Evolutionary conservation across 768 basidiomycete species (phyloP), one percentile per base, ranked within the genome.

Genomic region (Russula sp.): DNA sequence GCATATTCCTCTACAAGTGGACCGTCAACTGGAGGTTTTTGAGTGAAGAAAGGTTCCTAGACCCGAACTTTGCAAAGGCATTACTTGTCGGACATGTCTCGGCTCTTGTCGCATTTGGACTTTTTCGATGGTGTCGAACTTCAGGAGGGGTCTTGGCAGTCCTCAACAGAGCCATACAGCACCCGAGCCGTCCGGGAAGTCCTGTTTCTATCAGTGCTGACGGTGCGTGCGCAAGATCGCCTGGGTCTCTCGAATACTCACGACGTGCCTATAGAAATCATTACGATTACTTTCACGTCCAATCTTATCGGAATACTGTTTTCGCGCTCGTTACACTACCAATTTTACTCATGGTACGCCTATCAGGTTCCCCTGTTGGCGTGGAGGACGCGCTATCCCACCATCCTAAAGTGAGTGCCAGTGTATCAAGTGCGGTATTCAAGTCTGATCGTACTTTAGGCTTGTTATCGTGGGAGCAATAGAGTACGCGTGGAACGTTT

Each of bases 281-380:
- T 86, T 22, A 90, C 89, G 1, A 80, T 94, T 26, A 79, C 98
- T 6, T 93, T 92, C 78, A 95, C 92, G 1, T 90, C 90, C 18
- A 98, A 98, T 72, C 73, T 98, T 44, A 87, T 97, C 58, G 97
- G 97, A 20, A 89, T 98, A 40, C 67, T 91, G 8, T 97, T 92
- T 73, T 92, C 97, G 24, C 85, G 97, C 22, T 98, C 96, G 11
- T 77, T 99, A 50, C 97, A 99, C 73, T 98, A 98, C 73, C 97
- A 99, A 69, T 99, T 99, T 75, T 97, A 97, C 74, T 87, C 91
- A 6, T 99, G 97, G 97, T 98, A 98, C 73, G 92, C 89, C 11
- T 88, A 91, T 62, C 92, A 95, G 70, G 74, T 96, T 38, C 93
- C 96, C 1, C 87, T 95, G 72, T 75, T 98, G 32, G 78, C 84